Conservation (phyloP, 2,329 filamentous ascomycete species). For the Stachybotrys echinatus region DNA sequence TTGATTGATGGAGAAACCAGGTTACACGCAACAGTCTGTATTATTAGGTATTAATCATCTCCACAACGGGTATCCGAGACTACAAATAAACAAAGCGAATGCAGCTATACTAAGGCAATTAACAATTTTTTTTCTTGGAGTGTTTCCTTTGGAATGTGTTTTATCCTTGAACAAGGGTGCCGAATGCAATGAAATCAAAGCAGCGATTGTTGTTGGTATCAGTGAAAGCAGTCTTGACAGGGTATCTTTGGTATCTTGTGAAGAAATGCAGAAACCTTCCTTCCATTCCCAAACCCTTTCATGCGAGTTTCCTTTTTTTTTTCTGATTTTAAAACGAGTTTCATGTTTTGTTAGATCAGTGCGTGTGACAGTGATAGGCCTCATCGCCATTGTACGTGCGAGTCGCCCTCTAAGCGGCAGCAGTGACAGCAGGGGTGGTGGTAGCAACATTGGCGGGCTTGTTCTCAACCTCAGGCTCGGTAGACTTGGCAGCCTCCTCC, state of each 20-base stretch:
- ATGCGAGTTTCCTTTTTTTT: slow-evolving; percentile 24
- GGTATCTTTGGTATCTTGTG: slow-evolving; percentile 47
- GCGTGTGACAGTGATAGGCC: slow-evolving; percentile 14
- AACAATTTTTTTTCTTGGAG: slow-evolving; percentile 2
- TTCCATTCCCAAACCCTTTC: slow-evolving; percentile 41
- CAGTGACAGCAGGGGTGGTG: slow-evolving; percentile 42
- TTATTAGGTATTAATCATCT: slow-evolving; percentile 41
- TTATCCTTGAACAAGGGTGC: not conserved
- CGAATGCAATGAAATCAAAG: slow-evolving; percentile 7
- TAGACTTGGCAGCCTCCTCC: slow-evolving; percentile 10
- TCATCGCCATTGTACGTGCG: slow-evolving; percentile 13
- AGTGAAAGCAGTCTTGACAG: slow-evolving; percentile 45
- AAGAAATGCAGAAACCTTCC: slow-evolving; percentile 49
- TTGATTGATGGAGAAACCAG: too few species aligned
- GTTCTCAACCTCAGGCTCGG: slow-evolving; percentile 29
- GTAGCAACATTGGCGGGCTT: slow-evolving; percentile 35
- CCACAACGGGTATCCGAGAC: slow-evolving; percentile 35
- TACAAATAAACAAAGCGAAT: slow-evolving; percentile 20
- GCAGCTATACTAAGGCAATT: slow-evolving; percentile 14
- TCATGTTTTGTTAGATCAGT: not conserved
- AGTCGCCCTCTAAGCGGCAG: slow-evolving; percentile 41
- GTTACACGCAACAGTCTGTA: slow-evolving; percentile 22
- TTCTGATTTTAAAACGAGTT: not conserved
- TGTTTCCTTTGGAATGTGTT: slow-evolving; percentile 2
- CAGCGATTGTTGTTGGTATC: slow-evolving; percentile 26